Percentiles rank a stretch among this genome's conserved stretches.
These are phyloP conservation scores for Scutellaria barbata DNA, from an alignment of 257 asterid species.

Conservation along the genomic window DNA sequence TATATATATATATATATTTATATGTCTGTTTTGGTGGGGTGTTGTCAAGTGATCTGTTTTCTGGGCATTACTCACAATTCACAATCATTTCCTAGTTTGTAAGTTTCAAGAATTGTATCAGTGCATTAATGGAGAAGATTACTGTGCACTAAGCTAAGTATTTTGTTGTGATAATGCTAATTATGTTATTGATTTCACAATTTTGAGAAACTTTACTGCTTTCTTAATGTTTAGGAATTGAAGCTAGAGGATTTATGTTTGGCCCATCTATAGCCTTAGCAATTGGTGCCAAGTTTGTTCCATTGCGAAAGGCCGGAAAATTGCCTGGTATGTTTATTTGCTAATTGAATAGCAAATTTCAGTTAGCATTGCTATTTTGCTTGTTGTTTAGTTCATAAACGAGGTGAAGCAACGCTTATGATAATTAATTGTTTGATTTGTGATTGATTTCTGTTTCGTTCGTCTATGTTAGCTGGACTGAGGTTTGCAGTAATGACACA, in stretches of 20 bases:
- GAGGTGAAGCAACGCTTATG: background rate
- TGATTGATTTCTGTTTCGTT: background rate
- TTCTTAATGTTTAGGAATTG: slow-evolving; percentile 53
- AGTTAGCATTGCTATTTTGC: background rate
- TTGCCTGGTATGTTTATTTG: slow-evolving; percentile 59
- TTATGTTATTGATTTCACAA: background rate
- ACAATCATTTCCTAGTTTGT: background rate
- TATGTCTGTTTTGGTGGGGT: background rate
- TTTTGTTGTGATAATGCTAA: background rate
- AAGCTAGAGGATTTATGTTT: slow-evolving; percentile 88
- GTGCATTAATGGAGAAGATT: slow-evolving; percentile 5
- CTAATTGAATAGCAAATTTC: background rate
- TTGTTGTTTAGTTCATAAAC: background rate
- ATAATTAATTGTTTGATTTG: background rate
- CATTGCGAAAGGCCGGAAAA: slow-evolving; percentile 75
- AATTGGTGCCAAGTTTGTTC: slow-evolving; percentile 85
- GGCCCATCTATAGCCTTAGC: slow-evolving; percentile 81
- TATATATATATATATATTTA: background rate
- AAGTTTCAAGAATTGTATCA: background rate
- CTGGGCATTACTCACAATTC: background rate
- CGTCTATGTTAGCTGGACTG: too few species aligned
- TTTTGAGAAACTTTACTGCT: background rate
- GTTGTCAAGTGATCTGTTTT: slow-evolving; percentile 9
- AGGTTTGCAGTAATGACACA: too few species aligned
- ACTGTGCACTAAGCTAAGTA: background rate